These are phyloP conservation scores for Tylopilus sp. DNA, from an alignment of 768 basidiomycete genomes.

Conservation along the genomic window DNA sequence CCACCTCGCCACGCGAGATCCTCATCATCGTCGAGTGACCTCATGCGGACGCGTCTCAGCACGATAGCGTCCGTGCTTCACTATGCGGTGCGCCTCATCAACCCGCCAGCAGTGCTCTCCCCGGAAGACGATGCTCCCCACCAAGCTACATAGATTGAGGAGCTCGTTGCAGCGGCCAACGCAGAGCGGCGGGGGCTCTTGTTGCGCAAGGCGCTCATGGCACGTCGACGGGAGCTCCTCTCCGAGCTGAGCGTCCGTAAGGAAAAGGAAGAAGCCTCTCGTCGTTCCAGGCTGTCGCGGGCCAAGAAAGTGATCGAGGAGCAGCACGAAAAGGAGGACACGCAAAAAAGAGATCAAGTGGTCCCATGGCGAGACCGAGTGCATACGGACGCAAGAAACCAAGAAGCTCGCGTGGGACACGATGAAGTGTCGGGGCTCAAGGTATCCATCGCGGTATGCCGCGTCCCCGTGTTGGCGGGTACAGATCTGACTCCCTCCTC, in stretches of 20 bases:
- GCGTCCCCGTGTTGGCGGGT: neutral
- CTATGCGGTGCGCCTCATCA: too few species aligned
- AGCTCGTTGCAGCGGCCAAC: too few species aligned
- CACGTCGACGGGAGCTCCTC: too few species aligned
- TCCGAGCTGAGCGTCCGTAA: too few species aligned
- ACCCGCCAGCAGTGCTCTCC: too few species aligned
- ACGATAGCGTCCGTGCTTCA: too few species aligned
- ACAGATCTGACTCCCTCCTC: neutral
- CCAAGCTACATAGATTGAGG: constrained; percentile 52
- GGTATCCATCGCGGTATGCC: constrained; percentile 65
- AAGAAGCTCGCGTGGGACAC: constrained; percentile 83
- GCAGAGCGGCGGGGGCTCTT: too few species aligned
- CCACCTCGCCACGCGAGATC: constrained; percentile 35
- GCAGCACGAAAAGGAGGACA: constrained; percentile 59
- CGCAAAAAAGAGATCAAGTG: constrained; percentile 70
- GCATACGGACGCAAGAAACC: constrained; percentile 63
- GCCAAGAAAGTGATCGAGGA: constrained; percentile 70
- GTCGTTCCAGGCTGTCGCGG: constrained; percentile 64
- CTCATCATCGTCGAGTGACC: constrained; percentile 65
- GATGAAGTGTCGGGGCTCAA: constrained; percentile 75
- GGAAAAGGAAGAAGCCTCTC: too few species aligned
- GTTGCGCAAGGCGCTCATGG: too few species aligned
- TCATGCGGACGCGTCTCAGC: too few species aligned
- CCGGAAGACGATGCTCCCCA: too few species aligned
- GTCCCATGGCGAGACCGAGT: constrained; percentile 65